phyloP scores from a whole-genome alignment of 2,329 filamentous ascomycete species.

The Fusarium papillatum region DNA sequence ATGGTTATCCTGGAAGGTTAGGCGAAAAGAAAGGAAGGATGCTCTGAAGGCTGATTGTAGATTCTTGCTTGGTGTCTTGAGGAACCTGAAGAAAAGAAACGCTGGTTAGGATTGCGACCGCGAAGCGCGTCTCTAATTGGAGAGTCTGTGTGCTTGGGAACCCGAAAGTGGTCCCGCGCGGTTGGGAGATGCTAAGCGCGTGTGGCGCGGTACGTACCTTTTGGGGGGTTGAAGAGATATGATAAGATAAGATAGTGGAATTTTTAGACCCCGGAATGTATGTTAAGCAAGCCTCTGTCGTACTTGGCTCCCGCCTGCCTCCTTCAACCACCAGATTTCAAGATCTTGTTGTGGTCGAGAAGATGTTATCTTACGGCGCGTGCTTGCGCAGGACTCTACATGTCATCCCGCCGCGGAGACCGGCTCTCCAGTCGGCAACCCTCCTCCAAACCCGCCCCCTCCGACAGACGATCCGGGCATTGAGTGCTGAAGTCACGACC shows the following conservation, averaged over 20 bases:
- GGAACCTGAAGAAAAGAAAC: conserved; percentile 31
- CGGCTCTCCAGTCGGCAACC: conserved; percentile 9
- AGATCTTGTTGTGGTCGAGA: conserved; percentile 40
- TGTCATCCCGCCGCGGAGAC: conserved; percentile 19
- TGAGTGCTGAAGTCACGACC: conserved; percentile 22
- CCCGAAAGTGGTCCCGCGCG: conserved; percentile 9
- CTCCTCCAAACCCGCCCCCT: conserved; percentile 22
- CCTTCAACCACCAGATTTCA: not conserved
- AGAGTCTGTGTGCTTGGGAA: conserved; percentile 13
- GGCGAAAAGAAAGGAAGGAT: not conserved
- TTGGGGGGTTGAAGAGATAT: not conserved
- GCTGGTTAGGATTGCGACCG: conserved; percentile 36
- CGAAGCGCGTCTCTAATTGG: conserved; percentile 43
- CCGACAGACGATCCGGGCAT: conserved; percentile 20
- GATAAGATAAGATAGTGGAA: conserved; percentile 43
- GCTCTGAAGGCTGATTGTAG: conserved; percentile 2
- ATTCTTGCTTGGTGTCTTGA: conserved; percentile 12
- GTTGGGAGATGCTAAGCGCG: conserved; percentile 17
- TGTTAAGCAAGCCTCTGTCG: not conserved
- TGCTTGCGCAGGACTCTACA: conserved; percentile 46
- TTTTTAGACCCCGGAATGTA: conserved; percentile 4
- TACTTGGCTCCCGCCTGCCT: not conserved
- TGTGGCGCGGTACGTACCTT: not conserved
- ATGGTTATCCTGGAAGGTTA: not conserved
- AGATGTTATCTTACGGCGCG: conserved; percentile 43